These are phyloP conservation scores for Nitzschia palea DNA, from an alignment of 108 stramenopile species.

Conservation along the genomic window DNA sequence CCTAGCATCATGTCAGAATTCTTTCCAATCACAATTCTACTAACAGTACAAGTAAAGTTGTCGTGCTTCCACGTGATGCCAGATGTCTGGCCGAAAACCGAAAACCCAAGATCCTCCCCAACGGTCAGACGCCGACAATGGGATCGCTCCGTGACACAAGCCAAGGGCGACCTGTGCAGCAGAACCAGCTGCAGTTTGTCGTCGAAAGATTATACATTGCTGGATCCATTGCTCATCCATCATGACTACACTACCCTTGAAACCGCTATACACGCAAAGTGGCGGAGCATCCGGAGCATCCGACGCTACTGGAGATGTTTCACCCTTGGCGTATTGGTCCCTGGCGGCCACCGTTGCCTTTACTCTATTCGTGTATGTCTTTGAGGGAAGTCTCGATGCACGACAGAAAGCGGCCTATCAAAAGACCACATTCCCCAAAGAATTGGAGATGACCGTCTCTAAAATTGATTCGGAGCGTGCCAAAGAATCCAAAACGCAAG, in stretches of 20 bases:
- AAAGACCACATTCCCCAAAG: constrained; percentile 64
- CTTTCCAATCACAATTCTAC: too few species aligned
- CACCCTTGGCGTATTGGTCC: constrained; percentile 41
- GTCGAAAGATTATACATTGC: not conserved
- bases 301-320: constrained; percentile 5
- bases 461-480: constrained; percentile 66
- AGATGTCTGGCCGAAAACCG: too few species aligned
- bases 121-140: too few species aligned
- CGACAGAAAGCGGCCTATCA: constrained; percentile 74
- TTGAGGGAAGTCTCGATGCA: constrained; percentile 67
- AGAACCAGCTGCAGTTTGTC: not conserved
- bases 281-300: not conserved
- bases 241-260: constrained; percentile 43
- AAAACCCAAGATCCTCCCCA: too few species aligned
- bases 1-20: too few species aligned
- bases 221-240: not conserved
- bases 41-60: too few species aligned
- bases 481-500: constrained; percentile 27
- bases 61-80: too few species aligned
- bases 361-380: constrained; percentile 65
- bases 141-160: too few species aligned
- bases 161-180: too few species aligned
- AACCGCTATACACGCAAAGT: constrained; percentile 40
- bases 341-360: constrained; percentile 70
- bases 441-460: constrained; percentile 62